Conservation (phyloP, 2,329 filamentous ascomycete species). For the Scedosporium dehoogii region DNA sequence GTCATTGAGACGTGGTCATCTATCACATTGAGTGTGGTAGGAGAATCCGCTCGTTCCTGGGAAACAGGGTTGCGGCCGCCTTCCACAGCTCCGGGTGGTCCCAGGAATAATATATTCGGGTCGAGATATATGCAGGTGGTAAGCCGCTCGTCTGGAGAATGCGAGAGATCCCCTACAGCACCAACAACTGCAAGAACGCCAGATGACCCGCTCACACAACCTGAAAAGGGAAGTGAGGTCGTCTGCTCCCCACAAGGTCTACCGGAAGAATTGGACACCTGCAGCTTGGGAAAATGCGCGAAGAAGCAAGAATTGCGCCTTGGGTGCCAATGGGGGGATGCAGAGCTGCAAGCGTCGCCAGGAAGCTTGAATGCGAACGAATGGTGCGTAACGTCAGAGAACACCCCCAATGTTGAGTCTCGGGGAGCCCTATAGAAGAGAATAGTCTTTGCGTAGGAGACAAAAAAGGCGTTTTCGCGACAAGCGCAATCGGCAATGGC, state of each 20-base stretch:
- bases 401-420: not conserved
- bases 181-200: not conserved
- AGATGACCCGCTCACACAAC: not conserved
- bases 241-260: not conserved
- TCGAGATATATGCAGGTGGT: constrained; percentile 3
- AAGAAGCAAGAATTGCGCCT: not conserved
- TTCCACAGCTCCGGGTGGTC: not conserved
- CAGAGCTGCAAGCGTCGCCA: not conserved
- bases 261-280: not conserved
- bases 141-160: not conserved
- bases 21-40: not conserved
- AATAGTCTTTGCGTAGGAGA: not conserved
- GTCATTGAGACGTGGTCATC: not conserved
- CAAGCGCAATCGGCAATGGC: not conserved
- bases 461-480: not conserved
- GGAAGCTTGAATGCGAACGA: not conserved
- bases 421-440: not conserved
- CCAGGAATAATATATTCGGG: constrained; percentile 1
- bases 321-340: not conserved
- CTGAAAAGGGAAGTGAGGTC: not conserved
- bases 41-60: not conserved
- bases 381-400: not conserved
- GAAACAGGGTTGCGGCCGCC: constrained; percentile 1
- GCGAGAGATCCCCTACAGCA: not conserved
- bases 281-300: not conserved